phyloP scores from a whole-genome alignment of 2,329 filamentous ascomycete species.

The Penicillium polonicum region DNA sequence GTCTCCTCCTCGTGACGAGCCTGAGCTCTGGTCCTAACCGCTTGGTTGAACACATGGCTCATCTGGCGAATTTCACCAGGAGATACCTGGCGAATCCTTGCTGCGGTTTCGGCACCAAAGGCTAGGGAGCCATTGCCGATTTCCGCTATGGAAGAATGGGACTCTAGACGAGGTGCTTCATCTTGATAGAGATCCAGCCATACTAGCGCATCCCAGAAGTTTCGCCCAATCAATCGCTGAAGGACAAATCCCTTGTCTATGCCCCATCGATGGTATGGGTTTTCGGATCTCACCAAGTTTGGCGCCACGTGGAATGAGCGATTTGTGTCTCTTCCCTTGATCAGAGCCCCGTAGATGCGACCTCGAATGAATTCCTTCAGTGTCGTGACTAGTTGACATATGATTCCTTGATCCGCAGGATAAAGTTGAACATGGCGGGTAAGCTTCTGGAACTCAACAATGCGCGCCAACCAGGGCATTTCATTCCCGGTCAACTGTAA shows the following conservation, averaged over 20 bases:
- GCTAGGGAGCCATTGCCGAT: constrained; percentile 13
- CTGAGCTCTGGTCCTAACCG: not conserved
- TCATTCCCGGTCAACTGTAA: constrained; percentile 33
- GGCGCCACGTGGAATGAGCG: constrained; percentile 2
- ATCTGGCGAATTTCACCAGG: not conserved
- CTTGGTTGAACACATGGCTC: constrained; percentile 3
- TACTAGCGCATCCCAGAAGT: constrained; percentile 13
- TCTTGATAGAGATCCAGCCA: not conserved
- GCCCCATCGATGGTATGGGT: not conserved
- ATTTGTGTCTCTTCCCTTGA: not conserved
- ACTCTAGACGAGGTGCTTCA: not conserved
- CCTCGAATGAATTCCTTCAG: constrained; percentile 36
- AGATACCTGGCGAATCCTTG: not conserved
- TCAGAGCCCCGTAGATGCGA: constrained; percentile 26
- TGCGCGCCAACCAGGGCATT: constrained; percentile 41
- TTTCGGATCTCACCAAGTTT: not conserved
- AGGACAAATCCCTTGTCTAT: constrained; percentile 1
- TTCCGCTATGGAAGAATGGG: constrained; percentile 11
- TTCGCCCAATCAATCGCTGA: constrained; percentile 15
- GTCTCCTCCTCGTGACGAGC: not conserved
- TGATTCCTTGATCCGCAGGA: constrained; percentile 13
- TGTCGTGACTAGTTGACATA: constrained; percentile 20
- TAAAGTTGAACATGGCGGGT: constrained; percentile 16
- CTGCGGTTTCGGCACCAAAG: constrained; percentile 15
- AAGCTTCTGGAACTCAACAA: constrained; percentile 34